Evolutionary conservation across 2,329 filamentous ascomycete species (phyloP), one percentile per base, ranked within the genome.

Genomic region (Alternaria brassicicola): DNA sequence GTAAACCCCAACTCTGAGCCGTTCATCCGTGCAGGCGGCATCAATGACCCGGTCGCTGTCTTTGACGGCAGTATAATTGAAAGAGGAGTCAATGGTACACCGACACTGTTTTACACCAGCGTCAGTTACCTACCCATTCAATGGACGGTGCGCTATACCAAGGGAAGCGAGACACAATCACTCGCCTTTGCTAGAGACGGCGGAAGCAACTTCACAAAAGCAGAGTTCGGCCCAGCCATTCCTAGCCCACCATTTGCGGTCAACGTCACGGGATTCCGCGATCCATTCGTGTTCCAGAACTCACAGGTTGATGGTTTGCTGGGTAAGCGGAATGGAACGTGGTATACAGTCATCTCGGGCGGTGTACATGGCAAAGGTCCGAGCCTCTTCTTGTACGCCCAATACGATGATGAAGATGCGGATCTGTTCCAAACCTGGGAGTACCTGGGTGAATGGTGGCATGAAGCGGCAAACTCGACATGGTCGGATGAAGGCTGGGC

Each of bases 51-150:
- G 0, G 58, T 81, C 15, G 78, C 79, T 41, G 79, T 82, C 15
- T 82, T 82, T 52, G 80, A 82, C 45, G 80, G 80, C 3, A 76
- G 75, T 15, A 78, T 81, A 15, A 80, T 82, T 43, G 79, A 80
- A 9, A 66, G 55, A 3, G 80, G 79, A 9, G 78, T 82, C 60
- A 76, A 79, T 21, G 80, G 78, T 15, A 76, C 72, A 5, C 79
- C 80, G 3, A 82, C 80, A 0, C 67, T 82, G 9, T 67, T 82
- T 2, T 82, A 82, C 58, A 81, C 80, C 3, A 79, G 78, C 2
- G 79, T 82, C 12, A 76, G 75, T 17, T 80, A 75, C 58, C 63
- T 81, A 7, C 80, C 80, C 0, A 81, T 82, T 12, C 76, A 80
- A 36, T 82, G 80, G 80, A 81, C 78, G 8, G 75, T 81, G 35